Evolutionary conservation across 2,329 filamentous ascomycete genomes (phyloP).

Genomic region (Paraconiothyrium brasiliense): DNA sequence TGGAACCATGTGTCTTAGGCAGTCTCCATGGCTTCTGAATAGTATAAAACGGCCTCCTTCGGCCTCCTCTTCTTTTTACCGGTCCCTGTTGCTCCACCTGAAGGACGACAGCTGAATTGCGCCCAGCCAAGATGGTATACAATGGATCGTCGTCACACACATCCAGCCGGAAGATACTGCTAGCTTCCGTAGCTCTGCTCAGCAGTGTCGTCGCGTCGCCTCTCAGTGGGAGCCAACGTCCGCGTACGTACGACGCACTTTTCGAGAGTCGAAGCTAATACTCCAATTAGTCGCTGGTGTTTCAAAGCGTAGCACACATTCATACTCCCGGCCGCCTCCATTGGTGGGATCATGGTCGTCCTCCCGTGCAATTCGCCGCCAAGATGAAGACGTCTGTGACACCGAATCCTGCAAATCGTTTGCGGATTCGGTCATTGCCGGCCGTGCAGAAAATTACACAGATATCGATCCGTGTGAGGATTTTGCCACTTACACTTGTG

Average conservation of each 20-base stretch:
- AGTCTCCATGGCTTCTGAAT: neutral
- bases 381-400: conserved; percentile 14
- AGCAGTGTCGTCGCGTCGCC: conserved; percentile 12
- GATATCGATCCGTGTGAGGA: conserved; percentile 71
- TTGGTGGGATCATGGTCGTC: conserved; percentile 17
- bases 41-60: conserved; percentile 8
- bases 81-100: conserved; percentile 5
- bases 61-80: neutral
- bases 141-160: neutral
- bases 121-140: conserved; percentile 9
- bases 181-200: conserved; percentile 9
- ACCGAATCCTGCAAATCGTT: conserved; percentile 18
- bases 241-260: neutral
- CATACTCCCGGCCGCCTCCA: conserved; percentile 11
- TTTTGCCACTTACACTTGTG: conserved; percentile 72
- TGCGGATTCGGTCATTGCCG: conserved; percentile 16
- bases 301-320: conserved; percentile 10
- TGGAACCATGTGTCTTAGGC: conserved; percentile 2
- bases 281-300: conserved; percentile 5
- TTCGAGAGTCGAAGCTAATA: neutral
- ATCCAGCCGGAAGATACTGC: conserved; percentile 11
- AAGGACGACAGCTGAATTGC: conserved; percentile 9
- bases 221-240: conserved; percentile 4
- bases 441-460: conserved; percentile 56
- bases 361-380: conserved; percentile 7